Conservation (phyloP, 73 alveolate genomes). For the Diophrys appendiculata region DNA sequence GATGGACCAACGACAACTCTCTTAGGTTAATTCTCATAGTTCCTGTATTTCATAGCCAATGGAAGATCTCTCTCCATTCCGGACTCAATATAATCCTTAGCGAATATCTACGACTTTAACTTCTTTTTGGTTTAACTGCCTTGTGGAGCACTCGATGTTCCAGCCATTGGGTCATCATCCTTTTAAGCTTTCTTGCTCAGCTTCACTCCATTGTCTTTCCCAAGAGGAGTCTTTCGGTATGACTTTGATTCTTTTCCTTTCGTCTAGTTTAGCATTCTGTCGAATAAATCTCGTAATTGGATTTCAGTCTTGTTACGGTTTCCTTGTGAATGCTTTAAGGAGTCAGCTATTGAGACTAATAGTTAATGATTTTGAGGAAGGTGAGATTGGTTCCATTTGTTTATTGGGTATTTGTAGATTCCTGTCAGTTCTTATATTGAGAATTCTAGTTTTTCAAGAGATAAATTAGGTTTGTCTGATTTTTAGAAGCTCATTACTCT, state of each 20-base stretch:
- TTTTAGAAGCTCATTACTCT: background rate
- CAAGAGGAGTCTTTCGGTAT: background rate
- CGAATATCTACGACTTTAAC: background rate
- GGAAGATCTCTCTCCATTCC: constrained; percentile 59
- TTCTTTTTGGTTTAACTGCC: background rate
- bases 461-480: background rate
- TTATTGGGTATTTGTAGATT: background rate
- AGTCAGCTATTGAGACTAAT: background rate
- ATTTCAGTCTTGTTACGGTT: background rate
- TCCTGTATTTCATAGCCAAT: constrained; percentile 73
- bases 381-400: background rate
- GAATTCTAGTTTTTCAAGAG: background rate
- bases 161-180: background rate
- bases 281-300: background rate
- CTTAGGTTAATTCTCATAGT: constrained; percentile 63
- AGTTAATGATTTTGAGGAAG: background rate
- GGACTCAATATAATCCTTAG: background rate
- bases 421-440: background rate
- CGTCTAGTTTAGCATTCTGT: background rate
- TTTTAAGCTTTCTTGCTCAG: background rate
- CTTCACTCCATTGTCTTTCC: background rate
- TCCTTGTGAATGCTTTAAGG: background rate
- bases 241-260: background rate
- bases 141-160: background rate
- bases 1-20: constrained; percentile 91